Evolutionary conservation across 371 early-diverging fungal species (phyloP), one percentile per base, ranked within the genome.

Genomic region (Capillidium heterosporum): DNA sequence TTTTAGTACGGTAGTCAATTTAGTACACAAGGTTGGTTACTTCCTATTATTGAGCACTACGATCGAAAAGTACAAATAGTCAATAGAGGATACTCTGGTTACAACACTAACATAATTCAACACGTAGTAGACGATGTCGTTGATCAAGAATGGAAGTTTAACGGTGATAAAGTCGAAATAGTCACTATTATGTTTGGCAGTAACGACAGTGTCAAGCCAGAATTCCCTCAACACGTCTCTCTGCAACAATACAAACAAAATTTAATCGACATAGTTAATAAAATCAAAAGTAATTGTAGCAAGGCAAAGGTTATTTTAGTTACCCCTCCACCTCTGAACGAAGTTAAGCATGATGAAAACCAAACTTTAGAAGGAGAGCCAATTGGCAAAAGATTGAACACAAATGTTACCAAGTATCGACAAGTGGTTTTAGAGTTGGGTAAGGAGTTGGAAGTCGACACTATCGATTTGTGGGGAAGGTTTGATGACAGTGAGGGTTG

Each of bases 101-200:
- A 58, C 41, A 24, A 13, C 24, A 56, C 55, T 42, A 32, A 53
- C 48, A 24, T 55, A 28, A 44, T 57, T 24, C 29, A 19, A 26
- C 28, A 11, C 10, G 17, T 32, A 49, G 29, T 52, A 15, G 58
- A 76, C 82, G 89, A 2, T 87, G 78, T 65, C 87, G 78, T 56
- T 81, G 85, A 0, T 76, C 78, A 39, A 80, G 82, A 77, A 73
- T 35, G 35, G 35, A 35, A 35, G 72, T 31, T 32, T 47, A 17
- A 26, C 10, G 28, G 24, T 19, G 35, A 63, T 65, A 24, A 71
- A 11, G 65, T 84, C 43, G 63, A 62, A 10, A 67, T 91, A 28
- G 63, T 85, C 53, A 81, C 78, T 21, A 71, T 92, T 13, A 81
- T 87, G 49, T 73, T 86, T 41, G 93, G 93, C 4, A 80, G 90